phyloP scores from a whole-genome alignment of 73 alveolate genomes.

The Effrenium voratum region DNA sequence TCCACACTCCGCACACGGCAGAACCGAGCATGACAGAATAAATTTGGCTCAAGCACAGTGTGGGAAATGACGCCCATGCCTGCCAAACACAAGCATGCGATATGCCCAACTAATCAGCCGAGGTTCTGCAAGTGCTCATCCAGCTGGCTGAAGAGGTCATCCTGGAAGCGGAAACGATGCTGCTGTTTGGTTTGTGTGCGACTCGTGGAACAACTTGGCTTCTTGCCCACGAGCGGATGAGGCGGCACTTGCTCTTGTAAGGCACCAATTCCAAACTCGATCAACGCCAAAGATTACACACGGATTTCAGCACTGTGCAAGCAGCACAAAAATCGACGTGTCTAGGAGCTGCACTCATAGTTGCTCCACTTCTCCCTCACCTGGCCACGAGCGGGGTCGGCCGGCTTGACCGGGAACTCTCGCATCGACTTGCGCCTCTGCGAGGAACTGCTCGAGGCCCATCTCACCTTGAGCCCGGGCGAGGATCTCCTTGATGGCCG shows the following conservation, averaged over 20 bases:
- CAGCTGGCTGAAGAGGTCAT: slow-evolving; percentile 98
- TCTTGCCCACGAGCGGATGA: slow-evolving; percentile 99
- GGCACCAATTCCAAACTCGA: slow-evolving; percentile 97
- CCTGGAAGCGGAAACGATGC: too few species aligned
- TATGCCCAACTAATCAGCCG: background rate
- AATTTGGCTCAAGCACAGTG: too few species aligned
- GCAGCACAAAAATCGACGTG: background rate
- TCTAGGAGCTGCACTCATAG: slow-evolving; percentile 3
- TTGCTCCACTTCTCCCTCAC: slow-evolving; percentile 89
- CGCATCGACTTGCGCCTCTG: too few species aligned
- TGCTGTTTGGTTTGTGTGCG: background rate
- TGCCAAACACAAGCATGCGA: too few species aligned
- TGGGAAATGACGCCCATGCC: too few species aligned
- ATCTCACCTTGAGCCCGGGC: slow-evolving; percentile 99
- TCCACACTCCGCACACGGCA: too few species aligned
- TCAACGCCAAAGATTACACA: background rate
- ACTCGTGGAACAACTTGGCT: background rate
- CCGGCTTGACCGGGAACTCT: too few species aligned
- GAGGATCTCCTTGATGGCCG: slow-evolving; percentile 97
- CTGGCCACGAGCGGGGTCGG: background rate
- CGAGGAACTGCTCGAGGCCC: slow-evolving; percentile 98
- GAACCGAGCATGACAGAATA: too few species aligned
- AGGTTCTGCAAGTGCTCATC: slow-evolving; percentile 99
- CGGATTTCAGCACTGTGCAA: background rate
- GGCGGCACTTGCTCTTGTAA: slow-evolving; percentile 99